Evolutionary conservation across 208 protist genomes (phyloP), one percentile per base, ranked within the genome.

Genomic region (Trypanosoma scelopori): DNA sequence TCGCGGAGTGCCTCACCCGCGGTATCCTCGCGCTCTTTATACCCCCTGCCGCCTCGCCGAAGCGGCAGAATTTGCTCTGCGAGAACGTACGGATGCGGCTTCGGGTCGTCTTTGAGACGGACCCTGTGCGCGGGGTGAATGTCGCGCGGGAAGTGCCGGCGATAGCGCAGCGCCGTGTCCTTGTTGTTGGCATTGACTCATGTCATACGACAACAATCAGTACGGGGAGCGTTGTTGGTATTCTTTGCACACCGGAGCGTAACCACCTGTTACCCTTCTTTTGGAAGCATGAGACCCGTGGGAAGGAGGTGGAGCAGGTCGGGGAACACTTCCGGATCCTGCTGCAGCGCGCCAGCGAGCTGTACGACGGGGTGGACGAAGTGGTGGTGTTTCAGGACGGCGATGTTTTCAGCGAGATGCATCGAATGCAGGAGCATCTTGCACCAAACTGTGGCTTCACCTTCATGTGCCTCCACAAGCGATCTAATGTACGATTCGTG

Each of bases 381-480:
- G 79, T 97, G 9, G 61, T 97, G 0, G 78, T 97, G 5, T 87
- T 94, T 56, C 91, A 97, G 48, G 91, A 97, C 63, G 91, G 91
- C 1, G 78, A 94, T 60, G 81, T 97, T 47, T 84, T 79, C 72
- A 93, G 85, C 63, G 86, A 94, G 62, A 50, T 92, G 45, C 55
- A 57, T 2, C 79, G 56, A 1, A 81, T 94, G 62, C 78, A 85
- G 67, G 76, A 81, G 25, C 72, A 85, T 46, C 42, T 97, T 37
- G 60, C 67, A 27, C 46, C 62, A 39, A 49, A 50, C 18, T 93
- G 87, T 55, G 90, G 90, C n/a, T 77, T 96, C 28, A 93, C 88
- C 6, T 97, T 93, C 49, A 81, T 93, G 77, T 94, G 89, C 57
- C 81, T 97, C 28, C 91, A 94, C 78, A 97, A 97, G 77, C 81